Percentiles rank a stretch among this genome's conserved stretches.
These are phyloP conservation scores for Cephaloascus albidus DNA, from an alignment of 805 yeast species.

Conservation along the genomic window DNA sequence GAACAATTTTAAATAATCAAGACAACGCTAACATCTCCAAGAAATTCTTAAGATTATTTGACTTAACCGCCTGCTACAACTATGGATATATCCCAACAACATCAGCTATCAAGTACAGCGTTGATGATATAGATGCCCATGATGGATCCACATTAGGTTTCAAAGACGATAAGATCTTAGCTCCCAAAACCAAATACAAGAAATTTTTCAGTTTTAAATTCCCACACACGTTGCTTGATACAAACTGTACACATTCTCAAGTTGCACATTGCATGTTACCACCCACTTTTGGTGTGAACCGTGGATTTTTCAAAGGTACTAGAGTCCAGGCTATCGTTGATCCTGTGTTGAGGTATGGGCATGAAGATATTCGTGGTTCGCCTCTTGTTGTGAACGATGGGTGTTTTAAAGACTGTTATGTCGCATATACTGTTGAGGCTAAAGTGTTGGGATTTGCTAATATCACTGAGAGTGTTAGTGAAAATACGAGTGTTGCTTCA, in stretches of 20 bases:
- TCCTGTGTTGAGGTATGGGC: constrained; percentile 46
- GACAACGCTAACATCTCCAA: constrained; percentile 7
- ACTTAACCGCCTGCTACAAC: constrained; percentile 43
- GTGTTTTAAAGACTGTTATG: constrained; percentile 30
- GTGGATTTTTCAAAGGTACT: constrained; percentile 9
- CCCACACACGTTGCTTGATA: constrained; percentile 24
- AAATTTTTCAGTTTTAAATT: constrained; percentile 31
- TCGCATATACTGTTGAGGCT: constrained; percentile 46
- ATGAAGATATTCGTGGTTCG: constrained; percentile 36
- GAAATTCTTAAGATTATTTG: constrained; percentile 38
- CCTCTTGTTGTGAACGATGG: constrained; percentile 44
- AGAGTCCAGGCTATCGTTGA: constrained; percentile 13
- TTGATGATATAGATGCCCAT: neutral
- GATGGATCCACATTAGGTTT: neutral
- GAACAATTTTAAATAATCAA: constrained; percentile 18
- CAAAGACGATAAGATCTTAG: neutral
- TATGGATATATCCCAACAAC: constrained; percentile 16
- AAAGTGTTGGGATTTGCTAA: constrained; percentile 36
- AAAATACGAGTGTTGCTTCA: neutral
- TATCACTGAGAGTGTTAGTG: constrained; percentile 13
- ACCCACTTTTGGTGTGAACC: constrained; percentile 29
- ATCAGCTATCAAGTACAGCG: neutral
- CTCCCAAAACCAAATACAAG: constrained; percentile 12
- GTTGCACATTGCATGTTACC: constrained; percentile 21
- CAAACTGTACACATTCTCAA: constrained; percentile 7